Conservation (phyloP, 2,329 filamentous ascomycete genomes). For the Zarea fungicola region DNA sequence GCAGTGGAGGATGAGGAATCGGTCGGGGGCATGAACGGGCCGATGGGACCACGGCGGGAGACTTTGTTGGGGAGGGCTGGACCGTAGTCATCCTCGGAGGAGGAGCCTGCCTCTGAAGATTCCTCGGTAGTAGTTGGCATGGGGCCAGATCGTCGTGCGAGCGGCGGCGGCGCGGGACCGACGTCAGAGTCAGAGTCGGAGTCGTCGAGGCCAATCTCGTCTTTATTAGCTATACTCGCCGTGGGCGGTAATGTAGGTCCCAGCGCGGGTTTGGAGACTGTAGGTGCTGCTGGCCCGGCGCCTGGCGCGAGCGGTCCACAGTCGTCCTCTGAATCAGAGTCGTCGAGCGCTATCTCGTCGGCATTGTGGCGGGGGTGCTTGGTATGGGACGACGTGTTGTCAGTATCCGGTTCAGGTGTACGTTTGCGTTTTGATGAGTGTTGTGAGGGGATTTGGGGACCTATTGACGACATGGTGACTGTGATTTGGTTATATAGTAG, state of each 20-base stretch:
- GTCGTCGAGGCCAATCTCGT: slow-evolving; percentile 38
- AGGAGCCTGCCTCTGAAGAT: slow-evolving; percentile 27
- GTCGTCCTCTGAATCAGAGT: slow-evolving; percentile 35
- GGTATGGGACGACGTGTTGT: slow-evolving; percentile 27
- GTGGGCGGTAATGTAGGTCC: slow-evolving; percentile 20
- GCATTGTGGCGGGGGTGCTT: slow-evolving; percentile 43
- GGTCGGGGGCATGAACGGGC: slow-evolving; percentile 28
- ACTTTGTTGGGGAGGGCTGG: slow-evolving; percentile 47
- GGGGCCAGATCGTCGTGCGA: too few relatives aligned
- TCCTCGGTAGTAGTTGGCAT: too few relatives aligned
- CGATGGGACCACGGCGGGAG: slow-evolving; percentile 42
- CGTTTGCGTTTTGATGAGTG: slow-evolving; percentile 59
- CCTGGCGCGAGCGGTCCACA: slow-evolving; percentile 33
- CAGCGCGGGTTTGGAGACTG: slow-evolving; percentile 16
- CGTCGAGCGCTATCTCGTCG: slow-evolving; percentile 43
- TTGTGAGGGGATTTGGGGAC: slow-evolving; percentile 64
- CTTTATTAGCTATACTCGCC: slow-evolving; percentile 24
- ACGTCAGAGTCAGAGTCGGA: slow-evolving; percentile 31
- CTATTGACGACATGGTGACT: slow-evolving; percentile 60
- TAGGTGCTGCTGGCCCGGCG: slow-evolving; percentile 8
- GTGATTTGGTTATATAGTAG: slow-evolving; percentile 1
- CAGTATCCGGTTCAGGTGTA: slow-evolving; percentile 36
- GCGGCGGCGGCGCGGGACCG: slow-evolving; percentile 32
- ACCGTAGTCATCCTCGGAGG: slow-evolving; percentile 47
- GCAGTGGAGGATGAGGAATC: slow-evolving; percentile 23